phyloP scores from a whole-genome alignment of 2,329 filamentous ascomycete genomes.

The Arthroderma sp. region DNA sequence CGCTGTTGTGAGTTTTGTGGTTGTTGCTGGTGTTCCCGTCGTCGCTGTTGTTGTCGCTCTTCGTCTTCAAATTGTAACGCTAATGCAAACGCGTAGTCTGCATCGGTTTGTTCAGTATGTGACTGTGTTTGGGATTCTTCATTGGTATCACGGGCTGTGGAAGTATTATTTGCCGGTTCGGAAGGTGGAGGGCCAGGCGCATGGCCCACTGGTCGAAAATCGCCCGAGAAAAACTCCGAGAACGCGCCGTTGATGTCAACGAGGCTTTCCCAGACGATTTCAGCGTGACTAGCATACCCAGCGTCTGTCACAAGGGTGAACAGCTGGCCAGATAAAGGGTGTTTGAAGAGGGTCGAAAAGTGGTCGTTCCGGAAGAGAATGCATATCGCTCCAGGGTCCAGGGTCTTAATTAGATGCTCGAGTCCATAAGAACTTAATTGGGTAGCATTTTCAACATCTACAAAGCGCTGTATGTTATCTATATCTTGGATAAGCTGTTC shows the following conservation, averaged over 20 bases:
- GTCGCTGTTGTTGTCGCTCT: conserved; percentile 43
- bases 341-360: conserved; percentile 85
- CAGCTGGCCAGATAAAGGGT: conserved; percentile 62
- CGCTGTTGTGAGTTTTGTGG: neutral
- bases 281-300: conserved; percentile 74
- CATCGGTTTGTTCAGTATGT: conserved; percentile 53
- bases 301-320: conserved; percentile 84
- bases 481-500: conserved; percentile 74
- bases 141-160: neutral
- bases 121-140: conserved; percentile 25
- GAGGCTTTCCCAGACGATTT: conserved; percentile 92
- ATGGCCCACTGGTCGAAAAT: conserved; percentile 74
- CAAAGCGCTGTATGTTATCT: conserved; percentile 66
- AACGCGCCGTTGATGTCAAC: conserved; percentile 74
- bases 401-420: conserved; percentile 54
- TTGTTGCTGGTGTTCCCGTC: conserved; percentile 1
- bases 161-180: neutral
- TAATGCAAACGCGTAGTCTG: conserved; percentile 72
- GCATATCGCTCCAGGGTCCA: conserved; percentile 65
- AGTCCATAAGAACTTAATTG: conserved; percentile 77
- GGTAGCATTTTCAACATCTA: conserved; percentile 60
- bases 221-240: conserved; percentile 75
- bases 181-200: conserved; percentile 5
- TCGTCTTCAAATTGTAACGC: conserved; percentile 90
- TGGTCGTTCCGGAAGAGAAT: conserved; percentile 97